phyloP scores from a whole-genome alignment of 805 yeast genomes.

The Kuraishia cidri region DNA sequence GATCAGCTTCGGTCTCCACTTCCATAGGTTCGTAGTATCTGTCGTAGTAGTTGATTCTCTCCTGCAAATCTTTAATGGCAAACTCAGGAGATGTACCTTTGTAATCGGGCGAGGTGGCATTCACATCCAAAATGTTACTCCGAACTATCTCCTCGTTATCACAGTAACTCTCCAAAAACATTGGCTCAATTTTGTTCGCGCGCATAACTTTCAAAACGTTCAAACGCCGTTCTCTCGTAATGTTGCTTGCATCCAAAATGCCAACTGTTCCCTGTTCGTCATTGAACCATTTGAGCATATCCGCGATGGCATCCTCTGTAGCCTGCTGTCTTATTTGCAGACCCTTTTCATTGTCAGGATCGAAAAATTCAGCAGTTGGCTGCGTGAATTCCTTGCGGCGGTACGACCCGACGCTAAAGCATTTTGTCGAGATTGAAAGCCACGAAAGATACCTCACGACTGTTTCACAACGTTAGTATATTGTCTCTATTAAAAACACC shows the following conservation, averaged over 20 bases:
- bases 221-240: conserved; percentile 64
- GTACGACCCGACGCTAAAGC: conserved; percentile 85
- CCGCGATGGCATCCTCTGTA: conserved; percentile 60
- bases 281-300: conserved; percentile 81
- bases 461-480: conserved; percentile 5
- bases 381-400: conserved; percentile 53
- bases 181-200: conserved; percentile 68
- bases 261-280: conserved; percentile 84
- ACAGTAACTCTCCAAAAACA: conserved; percentile 90
- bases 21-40: conserved; percentile 71
- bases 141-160: conserved; percentile 70
- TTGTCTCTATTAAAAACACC: background rate
- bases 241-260: conserved; percentile 88
- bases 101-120: conserved; percentile 82
- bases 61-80: conserved; percentile 65
- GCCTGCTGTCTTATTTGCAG: conserved; percentile 58
- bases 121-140: conserved; percentile 79
- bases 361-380: conserved; percentile 74
- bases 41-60: conserved; percentile 69
- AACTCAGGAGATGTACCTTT: conserved; percentile 55
- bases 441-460: conserved; percentile 86
- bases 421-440: conserved; percentile 80
- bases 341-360: conserved; percentile 57
- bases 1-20: conserved; percentile 41
- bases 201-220: conserved; percentile 48